These are phyloP conservation scores for Nectriaceae sp. DNA, from an alignment of 2,329 filamentous ascomycete species.

Conservation along the genomic window DNA sequence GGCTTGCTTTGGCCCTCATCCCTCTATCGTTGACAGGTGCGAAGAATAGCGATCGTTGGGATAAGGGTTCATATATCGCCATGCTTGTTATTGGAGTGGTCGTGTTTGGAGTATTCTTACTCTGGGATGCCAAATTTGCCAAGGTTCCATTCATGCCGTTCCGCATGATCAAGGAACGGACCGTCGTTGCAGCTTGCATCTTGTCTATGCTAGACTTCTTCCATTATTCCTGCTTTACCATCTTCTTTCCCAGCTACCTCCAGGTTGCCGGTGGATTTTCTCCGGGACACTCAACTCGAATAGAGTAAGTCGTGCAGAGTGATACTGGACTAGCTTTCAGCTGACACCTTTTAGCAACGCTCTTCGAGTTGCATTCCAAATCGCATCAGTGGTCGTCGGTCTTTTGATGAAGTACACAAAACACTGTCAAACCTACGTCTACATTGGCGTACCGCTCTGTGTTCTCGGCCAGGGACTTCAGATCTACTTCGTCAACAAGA, in stretches of 20 bases:
- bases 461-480: conserved; percentile 37
- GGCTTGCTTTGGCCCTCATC: conserved; percentile 36
- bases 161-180: conserved; percentile 35
- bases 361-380: conserved; percentile 38
- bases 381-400: conserved; percentile 36
- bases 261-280: conserved; percentile 40
- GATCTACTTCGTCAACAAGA: conserved; percentile 32
- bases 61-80: conserved; percentile 36
- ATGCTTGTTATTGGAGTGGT: conserved; percentile 34
- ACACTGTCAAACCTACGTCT: conserved; percentile 33
- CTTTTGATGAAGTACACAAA: conserved; percentile 39
- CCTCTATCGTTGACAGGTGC: conserved; percentile 40
- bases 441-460: conserved; percentile 31
- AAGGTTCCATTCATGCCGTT: conserved; percentile 37
- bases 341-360: conserved; percentile 25
- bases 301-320: conserved; percentile 37
- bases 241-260: conserved; percentile 43
- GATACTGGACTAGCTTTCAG: no score
- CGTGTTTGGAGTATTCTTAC: conserved; percentile 23
- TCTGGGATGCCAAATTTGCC: conserved; percentile 37
- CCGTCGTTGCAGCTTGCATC: conserved; percentile 40
- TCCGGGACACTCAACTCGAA: conserved; percentile 38
- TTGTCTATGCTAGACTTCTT: conserved; percentile 39
- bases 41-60: conserved; percentile 33
- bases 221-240: conserved; percentile 40